Percentiles rank a stretch among this genome's conserved stretches.
These are phyloP conservation scores for Salvia rosmarinus DNA, from an alignment of 257 asterid species.

Conservation along the genomic window DNA sequence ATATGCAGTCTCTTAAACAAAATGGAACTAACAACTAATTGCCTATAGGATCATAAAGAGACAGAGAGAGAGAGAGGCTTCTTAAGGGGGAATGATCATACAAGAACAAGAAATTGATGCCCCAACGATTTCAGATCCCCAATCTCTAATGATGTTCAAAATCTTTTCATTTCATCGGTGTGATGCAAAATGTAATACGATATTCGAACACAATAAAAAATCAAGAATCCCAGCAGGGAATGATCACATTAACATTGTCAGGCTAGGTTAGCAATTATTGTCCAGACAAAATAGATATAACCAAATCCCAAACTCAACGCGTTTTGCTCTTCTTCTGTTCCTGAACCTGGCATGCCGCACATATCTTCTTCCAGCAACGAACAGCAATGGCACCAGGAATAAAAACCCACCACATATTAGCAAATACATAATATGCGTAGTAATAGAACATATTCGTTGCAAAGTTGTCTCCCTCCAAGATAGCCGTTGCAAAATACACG, in stretches of 20 bases:
- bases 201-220: neutral
- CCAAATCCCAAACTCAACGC: constrained; percentile 33
- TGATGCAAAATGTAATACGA: neutral
- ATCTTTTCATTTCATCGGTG: constrained; percentile 11
- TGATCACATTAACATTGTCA: neutral
- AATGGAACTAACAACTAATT: too few relatives aligned
- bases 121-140: neutral
- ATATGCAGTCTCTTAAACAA: too few relatives aligned
- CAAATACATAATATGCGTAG: constrained; percentile 63
- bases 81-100: too few relatives aligned
- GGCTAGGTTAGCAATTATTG: neutral
- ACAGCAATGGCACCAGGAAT: constrained; percentile 65
- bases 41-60: too few relatives aligned
- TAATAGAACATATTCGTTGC: constrained; percentile 61
- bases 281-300: neutral
- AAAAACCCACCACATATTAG: constrained; percentile 80
- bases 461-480: constrained; percentile 85
- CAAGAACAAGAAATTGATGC: too few relatives aligned
- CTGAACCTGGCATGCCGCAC: constrained; percentile 55
- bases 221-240: constrained; percentile 1
- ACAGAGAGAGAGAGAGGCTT: neutral
- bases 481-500: constrained; percentile 68
- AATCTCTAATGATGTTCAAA: neutral
- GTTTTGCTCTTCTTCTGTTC: constrained; percentile 65
- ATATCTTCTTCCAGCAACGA: constrained; percentile 79